Conservation (phyloP, 2,329 filamentous ascomycete genomes). For the Sclerotinia nivalis region DNA sequence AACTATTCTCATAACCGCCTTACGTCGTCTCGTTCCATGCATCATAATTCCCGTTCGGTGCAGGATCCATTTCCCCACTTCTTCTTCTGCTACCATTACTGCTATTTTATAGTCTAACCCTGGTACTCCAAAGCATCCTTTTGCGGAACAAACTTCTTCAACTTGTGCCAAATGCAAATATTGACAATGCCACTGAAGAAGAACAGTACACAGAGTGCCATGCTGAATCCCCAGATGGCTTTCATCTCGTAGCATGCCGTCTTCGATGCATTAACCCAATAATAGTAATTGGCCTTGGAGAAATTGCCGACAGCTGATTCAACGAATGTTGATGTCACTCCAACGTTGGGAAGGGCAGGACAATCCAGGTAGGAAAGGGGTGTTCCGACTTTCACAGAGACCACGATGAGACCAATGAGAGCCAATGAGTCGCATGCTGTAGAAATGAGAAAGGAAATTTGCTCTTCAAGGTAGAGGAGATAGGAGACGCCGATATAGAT, state of each 20-base stretch:
- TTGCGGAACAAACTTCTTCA: slow-evolving; percentile 24
- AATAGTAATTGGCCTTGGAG: slow-evolving; percentile 47
- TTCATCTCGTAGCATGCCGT: slow-evolving; percentile 81
- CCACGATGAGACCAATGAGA: slow-evolving; percentile 74
- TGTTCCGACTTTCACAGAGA: slow-evolving; percentile 75
- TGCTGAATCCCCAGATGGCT: slow-evolving; percentile 81
- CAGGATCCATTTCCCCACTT: neutral
- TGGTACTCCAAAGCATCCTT: slow-evolving; percentile 34
- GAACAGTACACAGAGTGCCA: slow-evolving; percentile 74
- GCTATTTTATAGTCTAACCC: neutral
- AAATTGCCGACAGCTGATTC: slow-evolving; percentile 47
- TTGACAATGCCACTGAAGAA: slow-evolving; percentile 61
- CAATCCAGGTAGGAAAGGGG: slow-evolving; percentile 80
- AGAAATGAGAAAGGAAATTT: slow-evolving; percentile 72
- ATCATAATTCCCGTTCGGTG: neutral
- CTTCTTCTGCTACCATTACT: neutral
- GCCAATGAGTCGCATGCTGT: slow-evolving; percentile 66
- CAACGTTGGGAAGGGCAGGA: slow-evolving; percentile 49
- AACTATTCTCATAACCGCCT: too few relatives aligned
- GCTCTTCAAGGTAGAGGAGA: slow-evolving; percentile 75
- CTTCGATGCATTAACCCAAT: slow-evolving; percentile 54
- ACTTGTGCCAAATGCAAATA: slow-evolving; percentile 56
- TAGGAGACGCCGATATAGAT: slow-evolving; percentile 77
- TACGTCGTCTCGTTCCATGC: too few relatives aligned
- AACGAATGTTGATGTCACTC: slow-evolving; percentile 49